A percentile compares a stretch with the other conserved stretches of the same genome.
These are phyloP conservation scores for Syncephalastrum contaminatum DNA, from an alignment of 371 early-diverging fungal species.

Conservation along the genomic window DNA sequence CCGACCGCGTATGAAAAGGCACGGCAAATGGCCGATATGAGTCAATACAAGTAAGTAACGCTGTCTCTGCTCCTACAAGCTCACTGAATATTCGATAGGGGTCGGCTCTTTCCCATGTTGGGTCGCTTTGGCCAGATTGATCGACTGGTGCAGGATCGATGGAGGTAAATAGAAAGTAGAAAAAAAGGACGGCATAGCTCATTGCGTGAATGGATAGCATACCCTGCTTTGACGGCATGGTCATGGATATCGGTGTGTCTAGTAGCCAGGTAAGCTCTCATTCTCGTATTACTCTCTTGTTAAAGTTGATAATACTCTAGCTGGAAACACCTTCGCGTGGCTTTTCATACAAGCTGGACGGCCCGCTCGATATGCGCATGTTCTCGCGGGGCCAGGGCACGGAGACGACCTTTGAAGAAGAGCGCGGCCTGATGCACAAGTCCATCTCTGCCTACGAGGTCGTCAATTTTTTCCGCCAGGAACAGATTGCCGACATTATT, in stretches of 20 bases:
- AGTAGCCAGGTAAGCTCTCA: constrained; percentile 45
- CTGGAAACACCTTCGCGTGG: constrained; percentile 65
- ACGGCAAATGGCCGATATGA: constrained; percentile 37
- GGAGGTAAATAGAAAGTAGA: constrained; percentile 10
- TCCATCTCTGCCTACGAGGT: constrained; percentile 56
- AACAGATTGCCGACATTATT: constrained; percentile 66
- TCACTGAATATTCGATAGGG: constrained; percentile 12
- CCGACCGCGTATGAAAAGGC: constrained; percentile 65
- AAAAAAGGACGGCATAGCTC: too few relatives aligned
- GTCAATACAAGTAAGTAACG: constrained; percentile 37
- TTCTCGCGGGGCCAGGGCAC: constrained; percentile 38
- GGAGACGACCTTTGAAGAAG: constrained; percentile 7
- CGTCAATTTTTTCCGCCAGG: constrained; percentile 52
- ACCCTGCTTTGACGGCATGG: constrained; percentile 64
- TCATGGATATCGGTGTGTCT: constrained; percentile 76
- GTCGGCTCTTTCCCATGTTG: constrained; percentile 46
- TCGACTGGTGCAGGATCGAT: constrained; percentile 17
- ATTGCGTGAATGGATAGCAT: constrained; percentile 10
- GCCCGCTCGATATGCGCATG: constrained; percentile 73
- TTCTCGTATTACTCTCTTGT: neutral
- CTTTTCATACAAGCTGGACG: constrained; percentile 67
- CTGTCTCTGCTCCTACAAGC: constrained; percentile 5
- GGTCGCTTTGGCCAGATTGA: constrained; percentile 59
- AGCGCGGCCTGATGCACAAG: constrained; percentile 25
- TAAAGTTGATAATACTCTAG: constrained; percentile 19